These are phyloP conservation scores for Epichloe sibirici DNA, from an alignment of 2,329 filamentous ascomycete species.

Conservation along the genomic window DNA sequence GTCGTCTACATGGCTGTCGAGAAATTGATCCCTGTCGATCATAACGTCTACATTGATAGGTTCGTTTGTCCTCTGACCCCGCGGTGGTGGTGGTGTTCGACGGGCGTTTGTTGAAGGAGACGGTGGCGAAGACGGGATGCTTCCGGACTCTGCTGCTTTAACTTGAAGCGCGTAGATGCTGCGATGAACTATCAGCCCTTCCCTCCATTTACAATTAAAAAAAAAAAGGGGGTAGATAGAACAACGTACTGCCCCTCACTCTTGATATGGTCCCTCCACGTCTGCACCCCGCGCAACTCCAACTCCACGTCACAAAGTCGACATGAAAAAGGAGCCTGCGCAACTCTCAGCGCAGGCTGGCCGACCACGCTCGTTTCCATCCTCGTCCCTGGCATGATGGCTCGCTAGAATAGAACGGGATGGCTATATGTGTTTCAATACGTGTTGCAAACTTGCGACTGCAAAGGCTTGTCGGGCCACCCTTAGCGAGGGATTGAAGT, in stretches of 20 bases:
- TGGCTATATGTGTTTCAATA: too few relatives aligned
- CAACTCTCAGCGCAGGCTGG: not conserved
- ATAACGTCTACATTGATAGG: not conserved
- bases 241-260: constrained; percentile 12
- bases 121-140: constrained; percentile 6
- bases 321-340: constrained; percentile 3
- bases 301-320: constrained; percentile 10
- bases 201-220: not conserved
- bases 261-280: constrained; percentile 14
- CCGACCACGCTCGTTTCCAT: too few relatives aligned
- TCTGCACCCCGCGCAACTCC: too few relatives aligned
- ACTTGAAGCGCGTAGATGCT: constrained; percentile 15
- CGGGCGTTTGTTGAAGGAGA: constrained; percentile 1
- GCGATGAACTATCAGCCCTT: not conserved
- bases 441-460: too few relatives aligned
- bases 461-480: too few relatives aligned
- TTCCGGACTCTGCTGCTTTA: constrained; percentile 11
- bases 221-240: not conserved
- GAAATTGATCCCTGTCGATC: not conserved
- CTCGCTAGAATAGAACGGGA: too few relatives aligned
- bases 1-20: constrained; percentile 1
- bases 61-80: too few relatives aligned
- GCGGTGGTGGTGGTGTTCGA: too few relatives aligned
- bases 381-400: too few relatives aligned
- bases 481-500: too few relatives aligned